Percentiles rank a stretch among this genome's conserved stretches.
Conservation (phyloP, 2,329 filamentous ascomycete species). For the Decorospora gaudefroyi region DNA sequence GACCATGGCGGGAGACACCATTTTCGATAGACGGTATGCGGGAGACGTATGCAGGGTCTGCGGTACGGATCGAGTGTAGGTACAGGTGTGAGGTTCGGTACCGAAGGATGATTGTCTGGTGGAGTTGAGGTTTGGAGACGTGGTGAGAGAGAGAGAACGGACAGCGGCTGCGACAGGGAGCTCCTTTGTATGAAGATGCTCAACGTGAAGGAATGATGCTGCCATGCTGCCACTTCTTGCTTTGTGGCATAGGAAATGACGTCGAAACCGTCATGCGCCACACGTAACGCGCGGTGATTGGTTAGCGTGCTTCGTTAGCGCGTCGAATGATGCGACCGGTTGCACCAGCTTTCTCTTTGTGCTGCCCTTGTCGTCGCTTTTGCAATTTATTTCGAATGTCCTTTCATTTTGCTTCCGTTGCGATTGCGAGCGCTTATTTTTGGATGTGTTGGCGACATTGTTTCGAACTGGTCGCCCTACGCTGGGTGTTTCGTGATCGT, state of each 20-base stretch:
- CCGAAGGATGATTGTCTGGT: background rate
- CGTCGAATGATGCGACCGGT: slow-evolving; percentile 16
- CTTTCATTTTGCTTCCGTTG: slow-evolving; percentile 5
- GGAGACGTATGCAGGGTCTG: slow-evolving; percentile 3
- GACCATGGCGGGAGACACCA: slow-evolving; percentile 49
- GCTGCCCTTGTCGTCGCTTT: slow-evolving; percentile 2
- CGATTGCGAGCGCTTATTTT: slow-evolving; percentile 6
- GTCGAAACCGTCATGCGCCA: slow-evolving; percentile 11
- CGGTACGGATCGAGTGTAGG: slow-evolving; percentile 8
- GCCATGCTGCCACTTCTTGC: slow-evolving; percentile 17
- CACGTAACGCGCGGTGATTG: slow-evolving; percentile 17
- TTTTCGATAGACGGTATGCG: slow-evolving; percentile 11
- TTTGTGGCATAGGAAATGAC: too few species aligned
- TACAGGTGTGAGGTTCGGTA: slow-evolving; percentile 2
- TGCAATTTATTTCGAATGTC: background rate
- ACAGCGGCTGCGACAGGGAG: slow-evolving; percentile 1
- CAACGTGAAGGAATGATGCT: slow-evolving; percentile 25
- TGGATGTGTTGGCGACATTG: slow-evolving; percentile 3
- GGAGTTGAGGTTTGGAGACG: slow-evolving; percentile 1
- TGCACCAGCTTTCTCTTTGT: slow-evolving; percentile 10
- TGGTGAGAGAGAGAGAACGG: background rate
- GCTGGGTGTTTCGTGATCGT: slow-evolving; percentile 7
- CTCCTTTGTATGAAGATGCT: slow-evolving; percentile 15
- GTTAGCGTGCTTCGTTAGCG: slow-evolving; percentile 5
- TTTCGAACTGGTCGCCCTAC: slow-evolving; percentile 4